Evolutionary conservation across 116 monocot species (phyloP), one percentile per base, ranked within the genome.

Genomic region (Papilionanthe hybrid): DNA sequence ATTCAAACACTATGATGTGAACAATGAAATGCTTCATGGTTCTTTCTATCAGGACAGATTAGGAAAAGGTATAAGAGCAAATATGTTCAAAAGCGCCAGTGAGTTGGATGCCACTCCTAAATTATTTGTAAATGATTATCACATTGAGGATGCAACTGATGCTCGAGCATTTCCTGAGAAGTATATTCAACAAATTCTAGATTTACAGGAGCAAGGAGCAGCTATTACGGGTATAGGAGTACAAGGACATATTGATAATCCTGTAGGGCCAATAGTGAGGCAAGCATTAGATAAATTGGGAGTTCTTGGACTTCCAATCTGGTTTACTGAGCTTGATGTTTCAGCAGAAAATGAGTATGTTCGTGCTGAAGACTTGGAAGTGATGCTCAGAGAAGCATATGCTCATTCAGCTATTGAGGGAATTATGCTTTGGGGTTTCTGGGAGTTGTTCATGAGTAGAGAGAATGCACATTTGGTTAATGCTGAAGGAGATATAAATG

Each of bases 11-110:
- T 88, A 85, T 29, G 88, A 88, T 15, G 88, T 88, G 29, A 85
- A 88, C 80, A 88, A 88, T 44, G 88, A 88, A 58, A 88, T 88
- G 88, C 82, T 88, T 30, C 88, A 88, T 68, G 84, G 77, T 4
- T 82, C 80, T 44, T 88, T 88, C 72, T 88, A 74, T 72, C 77
- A 82, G 25, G 80, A 82, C 15, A 66, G 85, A 63, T 77, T 88
- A 1, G 88, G 88, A 2, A 55, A 79, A 25, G 85, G 82, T 63
- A 77, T 65, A 29, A 78, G 84, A 58, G 76, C 85, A 3, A 72
- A 77, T 58, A 85, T 88, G 82, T 88, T 88, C 55, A 79, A 71
- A 56, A 77, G 79, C 15, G 85, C 88, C 13, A 60, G 60, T 53
- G 63, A 76, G 7, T 53, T 85, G 13, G 88, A 88, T 74, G 77